Conservation (phyloP, 306 rosid species). For the Malus asiatica region DNA sequence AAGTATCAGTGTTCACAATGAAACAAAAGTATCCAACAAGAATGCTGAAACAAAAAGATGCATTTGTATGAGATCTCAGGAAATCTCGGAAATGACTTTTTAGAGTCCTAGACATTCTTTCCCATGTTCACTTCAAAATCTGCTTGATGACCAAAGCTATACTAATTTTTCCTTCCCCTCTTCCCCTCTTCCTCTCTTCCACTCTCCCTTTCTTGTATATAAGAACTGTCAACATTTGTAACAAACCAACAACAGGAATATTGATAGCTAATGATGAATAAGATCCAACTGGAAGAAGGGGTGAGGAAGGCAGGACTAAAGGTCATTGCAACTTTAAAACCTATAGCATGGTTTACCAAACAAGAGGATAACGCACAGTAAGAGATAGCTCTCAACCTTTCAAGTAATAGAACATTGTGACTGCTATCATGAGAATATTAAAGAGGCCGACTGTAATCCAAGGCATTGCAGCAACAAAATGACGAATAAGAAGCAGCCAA, state of each 20-base stretch:
- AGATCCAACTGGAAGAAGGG: neutral
- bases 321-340: neutral
- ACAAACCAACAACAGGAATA: neutral
- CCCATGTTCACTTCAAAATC: neutral
- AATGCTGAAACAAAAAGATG: neutral
- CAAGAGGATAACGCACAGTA: conserved; percentile 4
- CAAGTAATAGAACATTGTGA: conserved; percentile 77
- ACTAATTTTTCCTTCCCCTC: neutral
- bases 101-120: neutral
- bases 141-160: neutral
- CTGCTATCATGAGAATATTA: conserved; percentile 71
- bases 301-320: neutral
- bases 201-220: neutral
- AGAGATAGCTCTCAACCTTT: conserved; percentile 54
- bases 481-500: conserved; percentile 93
- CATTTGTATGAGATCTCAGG: neutral
- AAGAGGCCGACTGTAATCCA: conserved; percentile 83
- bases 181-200: neutral
- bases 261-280: neutral
- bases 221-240: neutral
- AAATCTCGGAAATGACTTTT: neutral
- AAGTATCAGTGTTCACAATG: neutral
- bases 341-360: neutral
- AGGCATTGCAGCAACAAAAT: conserved; percentile 94
- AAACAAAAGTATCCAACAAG: neutral